Conservation (phyloP, 192 early-diverging fungal genomes). For the Entrophospora sp. region DNA sequence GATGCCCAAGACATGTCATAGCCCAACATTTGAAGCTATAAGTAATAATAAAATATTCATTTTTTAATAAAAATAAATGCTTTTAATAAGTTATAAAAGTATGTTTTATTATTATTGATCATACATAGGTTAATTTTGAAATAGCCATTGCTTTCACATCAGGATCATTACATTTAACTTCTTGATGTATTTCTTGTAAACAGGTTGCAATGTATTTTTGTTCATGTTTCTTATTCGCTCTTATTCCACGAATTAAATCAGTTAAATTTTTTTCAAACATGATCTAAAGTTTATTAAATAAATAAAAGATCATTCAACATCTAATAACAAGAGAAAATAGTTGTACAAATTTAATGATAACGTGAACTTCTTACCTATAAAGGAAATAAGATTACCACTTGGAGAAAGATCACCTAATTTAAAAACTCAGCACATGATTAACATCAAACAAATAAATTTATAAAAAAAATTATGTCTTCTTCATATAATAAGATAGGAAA, state of each 20-base stretch:
- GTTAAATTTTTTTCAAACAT: constrained; percentile 79
- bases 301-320: no score
- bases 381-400: no score
- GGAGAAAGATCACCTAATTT: no score
- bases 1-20: constrained; percentile 97
- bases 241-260: constrained; percentile 92
- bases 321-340: no score
- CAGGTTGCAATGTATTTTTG: constrained; percentile 76
- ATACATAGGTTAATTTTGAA: constrained; percentile 76
- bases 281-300: no score
- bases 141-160: constrained; percentile 81
- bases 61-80: neutral
- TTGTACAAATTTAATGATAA: no score
- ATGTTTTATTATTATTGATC: neutral
- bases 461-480: neutral
- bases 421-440: no score
- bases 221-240: constrained; percentile 83
- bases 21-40: constrained; percentile 90
- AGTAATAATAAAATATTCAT: neutral
- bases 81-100: neutral
- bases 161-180: constrained; percentile 76
- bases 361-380: no score
- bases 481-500: constrained; percentile 18
- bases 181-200: constrained; percentile 83
- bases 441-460: neutral